Conservation (phyloP, 148 eudicot species). For the Arbutus unedo region DNA sequence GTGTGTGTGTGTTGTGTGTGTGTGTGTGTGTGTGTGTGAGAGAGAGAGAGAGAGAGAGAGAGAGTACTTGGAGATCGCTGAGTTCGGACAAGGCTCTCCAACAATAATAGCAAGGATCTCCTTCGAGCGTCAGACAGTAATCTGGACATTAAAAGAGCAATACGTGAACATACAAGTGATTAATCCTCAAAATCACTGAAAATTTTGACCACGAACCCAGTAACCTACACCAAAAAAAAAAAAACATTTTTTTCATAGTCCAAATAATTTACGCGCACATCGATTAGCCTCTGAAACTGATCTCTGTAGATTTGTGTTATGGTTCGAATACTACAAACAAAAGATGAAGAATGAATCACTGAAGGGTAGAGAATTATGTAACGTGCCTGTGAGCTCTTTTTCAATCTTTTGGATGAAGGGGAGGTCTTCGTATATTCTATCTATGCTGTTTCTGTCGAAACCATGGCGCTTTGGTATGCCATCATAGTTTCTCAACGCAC, state of each 20-base stretch:
- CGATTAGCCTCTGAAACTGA: too few species aligned
- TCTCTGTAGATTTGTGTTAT: background rate
- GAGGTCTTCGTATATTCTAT: background rate
- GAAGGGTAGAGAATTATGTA: too few species aligned
- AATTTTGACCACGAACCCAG: too few species aligned
- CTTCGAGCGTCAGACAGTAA: slow-evolving; percentile 2
- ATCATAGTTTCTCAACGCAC: too few species aligned
- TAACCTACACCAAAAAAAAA: too few species aligned
- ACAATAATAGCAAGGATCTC: background rate
- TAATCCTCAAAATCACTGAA: too few species aligned
- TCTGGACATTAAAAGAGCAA: background rate
- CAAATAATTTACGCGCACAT: too few species aligned
- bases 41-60: background rate
- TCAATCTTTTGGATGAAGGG: background rate
- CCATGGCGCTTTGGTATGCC: too few species aligned
- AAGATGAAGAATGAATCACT: background rate
- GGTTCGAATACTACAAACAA: background rate
- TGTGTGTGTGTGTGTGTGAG: too few species aligned
- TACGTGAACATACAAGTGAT: background rate
- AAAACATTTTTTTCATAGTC: too few species aligned
- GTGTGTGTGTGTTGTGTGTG: too few species aligned
- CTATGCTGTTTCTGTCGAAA: background rate
- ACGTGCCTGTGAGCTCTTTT: background rate
- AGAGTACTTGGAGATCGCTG: background rate
- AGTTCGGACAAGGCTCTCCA: background rate